Base-by-base conservation (phyloP, 2,329 filamentous ascomycete genomes). In the Colletotrichum siamense region DNA sequence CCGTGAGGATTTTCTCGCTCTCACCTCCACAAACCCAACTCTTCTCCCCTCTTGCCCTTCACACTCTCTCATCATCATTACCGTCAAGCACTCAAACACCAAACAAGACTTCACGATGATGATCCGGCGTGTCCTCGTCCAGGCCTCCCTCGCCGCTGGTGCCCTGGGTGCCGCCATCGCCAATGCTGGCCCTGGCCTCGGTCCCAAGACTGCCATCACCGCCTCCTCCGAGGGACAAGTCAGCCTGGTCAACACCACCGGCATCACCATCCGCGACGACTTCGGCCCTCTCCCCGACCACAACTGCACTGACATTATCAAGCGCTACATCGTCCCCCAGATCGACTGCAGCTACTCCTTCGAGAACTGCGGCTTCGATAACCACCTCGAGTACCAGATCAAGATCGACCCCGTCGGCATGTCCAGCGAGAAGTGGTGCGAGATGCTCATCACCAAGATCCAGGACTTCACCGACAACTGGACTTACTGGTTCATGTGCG, bases 271-370 rank as follows among this genome's bases (percentile, higher is more conserved):
- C 24, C 55, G 55, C 13, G 55, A 26, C 7, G 55, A 30, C 0
- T 26, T 28, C 24, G n/a, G 32, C 22, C 22, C 39, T 32, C 34
- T 24, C 6, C 22, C 64, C 6, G 64, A 66, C 8, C 65, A 73
- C 30, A 68, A 73, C 57, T 73, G 71, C 32, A 24, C 62, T 2
- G 65, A 73, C 9, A 73, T 73, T 5, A 22, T 63, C 18, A 22
- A 34, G 30, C 71, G 71, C 15, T 18, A 61, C 16, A 71, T 74
- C 18, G 34, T 62, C 8, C 72, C 72, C 15, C n/a, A 64, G 44
- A 71, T 74, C 26, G 67, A 71, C 61, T 74, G 72, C 59, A 70
- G 64, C 49, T 74, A 71, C 26, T 74, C 71, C 8, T 70, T 44
- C 18, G 72, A 74, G 72, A 65, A 71, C 67, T 74, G 72, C n/a